A percentile compares a stretch with the other conserved stretches of the same genome.
These are phyloP conservation scores for Lactifluus subvellereus DNA, from an alignment of 768 basidiomycete genomes.

Conservation along the genomic window DNA sequence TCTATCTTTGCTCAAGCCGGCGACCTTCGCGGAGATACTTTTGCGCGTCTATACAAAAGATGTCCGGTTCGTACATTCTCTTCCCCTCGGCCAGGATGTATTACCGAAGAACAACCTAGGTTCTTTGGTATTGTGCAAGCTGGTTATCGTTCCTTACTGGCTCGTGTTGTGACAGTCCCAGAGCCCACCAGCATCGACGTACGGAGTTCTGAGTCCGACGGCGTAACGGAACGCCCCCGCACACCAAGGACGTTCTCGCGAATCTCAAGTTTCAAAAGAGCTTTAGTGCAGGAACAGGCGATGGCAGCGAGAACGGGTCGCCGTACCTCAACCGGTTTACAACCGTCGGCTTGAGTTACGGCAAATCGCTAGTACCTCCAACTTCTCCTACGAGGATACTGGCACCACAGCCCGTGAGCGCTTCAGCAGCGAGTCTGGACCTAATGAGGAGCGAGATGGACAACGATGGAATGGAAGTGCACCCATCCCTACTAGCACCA, in stretches of 20 bases:
- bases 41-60: conserved; percentile 68
- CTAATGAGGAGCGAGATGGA: not conserved
- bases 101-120: conserved; percentile 25
- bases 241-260: conserved; percentile 14
- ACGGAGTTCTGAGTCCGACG: conserved; percentile 15
- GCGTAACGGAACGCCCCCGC: conserved; percentile 11
- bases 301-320: conserved; percentile 5
- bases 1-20: conserved; percentile 60
- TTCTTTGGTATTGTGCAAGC: conserved; percentile 61
- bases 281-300: conserved; percentile 7
- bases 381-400: conserved; percentile 7
- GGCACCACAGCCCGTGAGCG: not conserved
- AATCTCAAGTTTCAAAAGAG: conserved; percentile 20
- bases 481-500: not conserved
- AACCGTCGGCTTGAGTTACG: conserved; percentile 10
- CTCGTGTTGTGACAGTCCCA: not conserved
- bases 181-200: conserved; percentile 16
- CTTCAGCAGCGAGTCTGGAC: not conserved
- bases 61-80: conserved; percentile 30
- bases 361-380: conserved; percentile 3
- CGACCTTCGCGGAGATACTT: conserved; percentile 60
- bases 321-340: conserved; percentile 17
- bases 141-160: conserved; percentile 50
- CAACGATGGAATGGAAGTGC: not conserved
- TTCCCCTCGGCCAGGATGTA: not conserved